Base-by-base conservation (phyloP, 1,139 yeast species). In the Suhomyces bolitotheri region DNA sequence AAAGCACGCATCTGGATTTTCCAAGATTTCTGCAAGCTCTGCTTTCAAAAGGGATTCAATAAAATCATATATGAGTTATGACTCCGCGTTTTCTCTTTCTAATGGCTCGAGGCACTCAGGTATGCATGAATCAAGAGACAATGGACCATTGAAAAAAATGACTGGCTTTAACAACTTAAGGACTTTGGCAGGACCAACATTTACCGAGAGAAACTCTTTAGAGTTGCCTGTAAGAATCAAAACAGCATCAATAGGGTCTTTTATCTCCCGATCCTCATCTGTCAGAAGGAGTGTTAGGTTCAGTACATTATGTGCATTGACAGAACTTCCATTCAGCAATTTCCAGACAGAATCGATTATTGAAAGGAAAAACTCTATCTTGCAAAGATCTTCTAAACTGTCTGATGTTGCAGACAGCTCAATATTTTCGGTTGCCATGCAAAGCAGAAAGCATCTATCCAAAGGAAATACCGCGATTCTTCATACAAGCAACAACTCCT, bases 51-150 rank as follows among this genome's bases (percentile, higher is more conserved):
- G 68, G 36, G 67, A 67, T 28, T 73, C 80, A 1, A 47, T 55
- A 2, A 71, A 69, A 45, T 76, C 82, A 1, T 77, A 77, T 44
- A 42, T 76, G 27, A 74, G 79, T 41, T 77, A 77, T 44, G 82
- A 77, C 49, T 74, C 81, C 1, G 79, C 74, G 4, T 63, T 73
- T 35, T 74, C 80, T 1, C 49, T 59, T 9, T 56, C 66, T 6
- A 56, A 62, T 33, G 57, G 51, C 2, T 56, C 66, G 1, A 38
- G 44, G 11, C 39, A 34, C 14, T 45, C 50, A 7, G 41, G 39
- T 3, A 41, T 40, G 15, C 28, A 34, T 12, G 56, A 47, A 11
- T 52, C 47, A 4, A 38, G 23, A 19, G 47, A 46, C 8, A 27
- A 24, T 8, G 36, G 33, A 4, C 31, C 29, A 11, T 56, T 66